Base-by-base conservation (phyloP, 768 basidiomycete genomes). In the Amanita polypyramis region DNA sequence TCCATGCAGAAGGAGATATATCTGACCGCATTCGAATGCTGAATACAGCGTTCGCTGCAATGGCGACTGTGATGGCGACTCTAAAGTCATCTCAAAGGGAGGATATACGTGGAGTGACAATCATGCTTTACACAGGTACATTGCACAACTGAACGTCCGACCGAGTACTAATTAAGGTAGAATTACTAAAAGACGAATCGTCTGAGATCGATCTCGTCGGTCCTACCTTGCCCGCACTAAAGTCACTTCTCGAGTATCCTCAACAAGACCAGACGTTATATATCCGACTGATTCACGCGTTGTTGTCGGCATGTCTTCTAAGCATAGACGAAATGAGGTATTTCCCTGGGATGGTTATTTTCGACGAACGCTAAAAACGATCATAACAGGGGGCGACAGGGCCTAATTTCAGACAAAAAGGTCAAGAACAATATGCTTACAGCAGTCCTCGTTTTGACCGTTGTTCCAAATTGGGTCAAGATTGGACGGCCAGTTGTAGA, bases 291-390 rank as follows among this genome's bases (percentile, higher is more conserved):
- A 65, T 88, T 0, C 85, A 95, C 58, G 87, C 88, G 15, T 63
- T 96, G 15, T 65, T 97, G n/a, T 94, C 90, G 0, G 75, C 83
- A 0, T 92, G 89, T 58, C 65, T 97, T 29, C 68, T 82, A 41
- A 87, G 95, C 58, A 73, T 97, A 19, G 94, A 97, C 57, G 87
- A 83, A 52, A 92, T 96, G 85, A 77, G 92, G 92, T 92, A 43
- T 51, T 80, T 27, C 15, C 54, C 17, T 12, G 11, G 32, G 11
- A 52, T 34, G 14, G 38, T 40, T 39, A 45, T 23, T 7, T 41
- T 29, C 9, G 4, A 25, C 20, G 19, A 20, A 17, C 40, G n/a
- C 52, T 35, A 46, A 43, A 15, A 15, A 52, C 42, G 34, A 23
- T 36, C 20, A 11, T 36, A 47, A 30, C 52, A 95, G 94, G 33